Conservation (phyloP, 306 rosid genomes). For the Rosa chinensis region DNA sequence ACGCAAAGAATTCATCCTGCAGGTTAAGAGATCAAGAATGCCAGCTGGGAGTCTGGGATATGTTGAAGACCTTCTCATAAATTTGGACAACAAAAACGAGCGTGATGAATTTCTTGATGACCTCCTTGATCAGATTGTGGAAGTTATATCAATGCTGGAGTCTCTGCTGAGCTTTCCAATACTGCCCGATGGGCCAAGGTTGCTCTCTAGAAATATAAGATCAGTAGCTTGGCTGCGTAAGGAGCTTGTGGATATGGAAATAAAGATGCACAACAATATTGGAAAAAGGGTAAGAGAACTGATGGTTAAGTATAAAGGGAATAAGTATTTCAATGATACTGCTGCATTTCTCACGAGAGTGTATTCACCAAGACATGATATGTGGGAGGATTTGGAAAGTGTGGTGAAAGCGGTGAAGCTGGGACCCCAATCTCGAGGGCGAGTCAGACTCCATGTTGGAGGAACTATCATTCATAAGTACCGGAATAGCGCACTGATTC, state of each 20-base stretch:
- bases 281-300: background rate
- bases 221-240: background rate
- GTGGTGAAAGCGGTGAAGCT: background rate
- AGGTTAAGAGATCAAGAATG: background rate
- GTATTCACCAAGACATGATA: background rate
- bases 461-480: slow-evolving; percentile 81
- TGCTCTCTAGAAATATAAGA: background rate
- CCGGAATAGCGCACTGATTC: slow-evolving; percentile 69
- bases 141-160: background rate
- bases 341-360: background rate
- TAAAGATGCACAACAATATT: too few species aligned
- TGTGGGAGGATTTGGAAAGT: background rate
- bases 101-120: background rate
- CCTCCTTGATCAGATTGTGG: background rate
- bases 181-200: background rate
- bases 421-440: background rate
- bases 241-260: background rate
- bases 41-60: background rate
- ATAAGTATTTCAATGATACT: background rate
- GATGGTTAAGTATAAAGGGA: background rate
- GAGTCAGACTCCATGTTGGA: slow-evolving; percentile 59
- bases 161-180: background rate
- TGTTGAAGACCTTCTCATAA: too few species aligned
- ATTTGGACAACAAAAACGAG: background rate
- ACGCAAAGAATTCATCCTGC: background rate